A percentile compares a stretch with the other conserved stretches of the same genome.
phyloP scores from a whole-genome alignment of 75 land plant species.

The Cryptomeria japonica region DNA sequence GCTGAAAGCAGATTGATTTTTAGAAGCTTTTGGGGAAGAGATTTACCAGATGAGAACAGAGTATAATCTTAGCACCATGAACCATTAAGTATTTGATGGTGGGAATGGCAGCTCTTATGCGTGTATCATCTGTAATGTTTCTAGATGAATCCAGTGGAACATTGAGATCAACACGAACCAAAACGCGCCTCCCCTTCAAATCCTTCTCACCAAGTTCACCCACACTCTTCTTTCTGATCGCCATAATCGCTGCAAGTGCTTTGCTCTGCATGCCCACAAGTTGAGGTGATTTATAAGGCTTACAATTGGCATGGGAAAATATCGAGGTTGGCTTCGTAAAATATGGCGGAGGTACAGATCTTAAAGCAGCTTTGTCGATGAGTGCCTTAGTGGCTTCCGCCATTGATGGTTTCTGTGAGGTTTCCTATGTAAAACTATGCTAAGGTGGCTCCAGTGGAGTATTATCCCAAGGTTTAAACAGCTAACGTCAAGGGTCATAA shows the following conservation, averaged over 20 bases:
- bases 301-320: background rate
- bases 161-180: conserved; percentile 47
- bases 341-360: background rate
- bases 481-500: too few relatives aligned
- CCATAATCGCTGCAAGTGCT: background rate
- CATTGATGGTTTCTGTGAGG: background rate
- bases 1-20: conserved; percentile 21
- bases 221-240: conserved; percentile 22
- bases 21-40: background rate
- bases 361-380: background rate
- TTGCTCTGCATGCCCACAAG: background rate
- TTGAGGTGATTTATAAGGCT: background rate
- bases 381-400: background rate
- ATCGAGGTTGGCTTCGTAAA: background rate
- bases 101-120: conserved; percentile 48
- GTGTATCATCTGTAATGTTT: conserved; percentile 50
- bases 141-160: conserved; percentile 34
- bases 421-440: background rate
- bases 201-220: conserved; percentile 34
- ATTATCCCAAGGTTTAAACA: too few relatives aligned
- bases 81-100: conserved; percentile 37
- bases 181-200: conserved; percentile 48
- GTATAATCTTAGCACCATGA: conserved; percentile 44
- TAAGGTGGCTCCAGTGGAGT: background rate
- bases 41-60: conserved; percentile 41